Conservation (phyloP, 2,329 filamentous ascomycete genomes). For the Talaromyces pinophilus region DNA sequence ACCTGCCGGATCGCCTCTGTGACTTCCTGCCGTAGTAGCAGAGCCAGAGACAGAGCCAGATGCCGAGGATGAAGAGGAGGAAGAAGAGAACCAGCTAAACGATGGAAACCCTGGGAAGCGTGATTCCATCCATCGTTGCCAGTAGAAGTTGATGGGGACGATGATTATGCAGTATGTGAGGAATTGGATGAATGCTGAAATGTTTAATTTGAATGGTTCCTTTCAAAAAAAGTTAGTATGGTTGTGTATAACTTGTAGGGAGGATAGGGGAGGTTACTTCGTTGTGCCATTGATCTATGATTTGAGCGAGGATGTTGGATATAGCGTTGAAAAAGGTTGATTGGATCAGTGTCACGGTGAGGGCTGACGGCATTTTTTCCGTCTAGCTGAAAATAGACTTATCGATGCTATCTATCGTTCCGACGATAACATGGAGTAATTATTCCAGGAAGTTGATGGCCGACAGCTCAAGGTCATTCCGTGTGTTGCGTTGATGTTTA, state of each 20-base stretch:
- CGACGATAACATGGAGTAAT: neutral
- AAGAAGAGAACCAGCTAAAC: slow-evolving; percentile 20
- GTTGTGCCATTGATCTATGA: slow-evolving; percentile 41
- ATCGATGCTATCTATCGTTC: neutral
- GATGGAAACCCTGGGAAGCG: slow-evolving; percentile 67
- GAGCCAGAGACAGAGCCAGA: neutral
- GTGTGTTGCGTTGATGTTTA: neutral
- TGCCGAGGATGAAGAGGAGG: slow-evolving; percentile 33
- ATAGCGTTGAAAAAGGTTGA: slow-evolving; percentile 42
- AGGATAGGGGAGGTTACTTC: slow-evolving; percentile 29
- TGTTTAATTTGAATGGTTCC: slow-evolving; percentile 64
- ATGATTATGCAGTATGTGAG: slow-evolving; percentile 70
- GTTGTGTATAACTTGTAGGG: neutral
- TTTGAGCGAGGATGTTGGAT: slow-evolving; percentile 41
- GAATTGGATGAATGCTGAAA: slow-evolving; percentile 72
- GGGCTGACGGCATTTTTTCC: slow-evolving; percentile 29
- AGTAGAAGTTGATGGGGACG: slow-evolving; percentile 80
- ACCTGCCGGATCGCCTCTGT: slow-evolving; percentile 1
- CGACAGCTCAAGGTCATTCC: neutral
- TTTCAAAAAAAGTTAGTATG: slow-evolving; percentile 33
- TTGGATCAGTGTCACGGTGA: slow-evolving; percentile 40
- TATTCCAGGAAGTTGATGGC: neutral
- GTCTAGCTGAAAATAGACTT: neutral
- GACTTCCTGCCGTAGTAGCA: slow-evolving; percentile 41
- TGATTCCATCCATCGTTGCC: slow-evolving; percentile 78